Evolutionary conservation across 192 early-diverging fungal genomes (phyloP), one percentile per base, ranked within the genome.

Genomic region (Rhizoclosmatium sp.): DNA sequence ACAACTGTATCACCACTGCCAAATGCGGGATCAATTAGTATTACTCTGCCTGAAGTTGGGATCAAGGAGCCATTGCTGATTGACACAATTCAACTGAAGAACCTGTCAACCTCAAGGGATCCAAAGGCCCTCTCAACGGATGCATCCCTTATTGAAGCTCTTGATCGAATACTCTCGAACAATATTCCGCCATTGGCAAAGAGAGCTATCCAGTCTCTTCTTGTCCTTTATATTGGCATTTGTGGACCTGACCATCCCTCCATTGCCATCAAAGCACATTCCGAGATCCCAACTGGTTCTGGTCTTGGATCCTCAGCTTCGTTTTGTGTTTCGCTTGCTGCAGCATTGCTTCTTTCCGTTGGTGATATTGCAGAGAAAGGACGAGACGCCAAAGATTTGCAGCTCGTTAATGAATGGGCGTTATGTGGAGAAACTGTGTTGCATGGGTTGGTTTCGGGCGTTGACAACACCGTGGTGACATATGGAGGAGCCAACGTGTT

Each of bases 221-320:
- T 76, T 4, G 61, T 67, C 5, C 64, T 76, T n/a, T 76, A 76
- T 54, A 7, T 76, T 7, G 75, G 75, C 61, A 76, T 76, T n/a
- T 62, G 9, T 62, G 9, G 51, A 54, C 9, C 60, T 42, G 59
- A 44, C 47, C 47, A 12, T 47, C 41, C 46, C 31, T 31, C 64
- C 49, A 75, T 67, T 51, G 51, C 75, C 40, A 74, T 98, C 9
- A 85, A 84, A 71, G 89, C 94, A 31, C 81, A 89, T 40, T 96
- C 95, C 0, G 82, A 85, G 59, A 72, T 99, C 16, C 98, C 98
- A 0, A 92, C 98, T 21, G 96, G 97, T 5, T 91, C 97, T 4
- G 98, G 98, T 1, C 88, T 99, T 14, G 98, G 98, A 0, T 96
- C 95, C 2, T 98, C 97, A n/a, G 98, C 98, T 1, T 90, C 96